Conservation (phyloP, 2,329 filamentous ascomycete genomes). For the Diplodia intermedia region DNA sequence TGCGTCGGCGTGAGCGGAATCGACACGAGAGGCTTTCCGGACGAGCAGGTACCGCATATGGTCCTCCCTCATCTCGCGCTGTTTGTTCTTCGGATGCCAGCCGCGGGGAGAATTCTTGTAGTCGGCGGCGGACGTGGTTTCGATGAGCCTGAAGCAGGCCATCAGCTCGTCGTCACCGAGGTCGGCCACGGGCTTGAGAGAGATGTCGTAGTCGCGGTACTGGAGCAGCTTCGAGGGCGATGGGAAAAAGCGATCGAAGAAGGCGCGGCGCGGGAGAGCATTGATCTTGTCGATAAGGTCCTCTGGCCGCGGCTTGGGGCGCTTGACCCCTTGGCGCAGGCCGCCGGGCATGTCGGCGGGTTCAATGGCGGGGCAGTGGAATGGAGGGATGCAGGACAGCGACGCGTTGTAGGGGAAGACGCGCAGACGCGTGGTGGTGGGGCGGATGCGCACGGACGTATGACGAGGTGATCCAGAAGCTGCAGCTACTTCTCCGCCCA, state of each 20-base stretch:
- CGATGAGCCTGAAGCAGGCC: conserved; percentile 63
- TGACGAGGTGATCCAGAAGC: conserved; percentile 16
- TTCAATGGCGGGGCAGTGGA: background rate
- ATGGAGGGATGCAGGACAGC: background rate
- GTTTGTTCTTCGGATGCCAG: conserved; percentile 69
- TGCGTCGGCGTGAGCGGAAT: background rate
- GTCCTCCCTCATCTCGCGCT: conserved; percentile 69
- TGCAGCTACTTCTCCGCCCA: background rate
- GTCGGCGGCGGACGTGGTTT: conserved; percentile 67
- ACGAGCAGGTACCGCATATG: conserved; percentile 74
- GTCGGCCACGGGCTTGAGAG: conserved; percentile 36
- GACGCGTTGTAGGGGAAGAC: conserved; percentile 15
- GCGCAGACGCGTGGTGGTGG: conserved; percentile 11
- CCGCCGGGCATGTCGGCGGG: conserved; percentile 16
- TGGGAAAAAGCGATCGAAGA: conserved; percentile 31
- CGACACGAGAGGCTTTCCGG: conserved; percentile 39
- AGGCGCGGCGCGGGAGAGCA: conserved; percentile 20
- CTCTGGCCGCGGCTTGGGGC: background rate
- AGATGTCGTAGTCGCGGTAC: conserved; percentile 40
- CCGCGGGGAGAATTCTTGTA: conserved; percentile 68
- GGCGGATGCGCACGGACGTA: conserved; percentile 14
- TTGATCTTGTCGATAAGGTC: conserved; percentile 30
- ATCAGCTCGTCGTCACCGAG: conserved; percentile 53
- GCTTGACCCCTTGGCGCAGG: conserved; percentile 4
- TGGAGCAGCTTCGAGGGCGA: conserved; percentile 9